Conservation (phyloP, 106 monocot genomes). For the Phalaenopsis aphrodite region DNA sequence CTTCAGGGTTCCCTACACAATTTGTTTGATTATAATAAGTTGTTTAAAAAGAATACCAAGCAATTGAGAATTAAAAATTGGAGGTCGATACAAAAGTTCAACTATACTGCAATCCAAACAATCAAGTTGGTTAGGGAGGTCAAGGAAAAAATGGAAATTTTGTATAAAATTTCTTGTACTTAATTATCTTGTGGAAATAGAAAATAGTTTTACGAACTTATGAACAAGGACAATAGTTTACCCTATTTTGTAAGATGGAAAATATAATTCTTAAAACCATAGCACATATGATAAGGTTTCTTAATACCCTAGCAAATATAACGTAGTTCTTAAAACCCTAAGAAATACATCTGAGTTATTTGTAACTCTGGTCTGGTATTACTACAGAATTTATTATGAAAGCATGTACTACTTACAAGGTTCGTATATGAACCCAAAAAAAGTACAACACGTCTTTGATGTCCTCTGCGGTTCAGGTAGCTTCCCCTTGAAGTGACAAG, state of each 20-base stretch:
- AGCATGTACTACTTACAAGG: neutral
- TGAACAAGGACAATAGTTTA: neutral
- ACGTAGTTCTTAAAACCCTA: neutral
- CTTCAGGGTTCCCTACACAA: slow-evolving; percentile 3
- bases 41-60: neutral
- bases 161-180: neutral
- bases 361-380: neutral
- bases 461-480: neutral
- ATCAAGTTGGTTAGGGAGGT: no score
- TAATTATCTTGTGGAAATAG: neutral
- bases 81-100: no score
- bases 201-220: neutral
- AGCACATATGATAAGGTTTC: neutral
- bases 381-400: neutral
- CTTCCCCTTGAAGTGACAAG: neutral
- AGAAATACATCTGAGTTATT: neutral
- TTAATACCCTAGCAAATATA: no score
- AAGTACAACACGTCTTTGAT: neutral
- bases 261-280: neutral
- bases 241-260: neutral
- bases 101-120: no score
- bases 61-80: neutral
- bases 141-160: no score
- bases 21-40: neutral
- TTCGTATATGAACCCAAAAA: neutral